Evolutionary conservation across 192 early-diverging fungal species (phyloP).

Genomic region (Coemansia sp.): DNA sequence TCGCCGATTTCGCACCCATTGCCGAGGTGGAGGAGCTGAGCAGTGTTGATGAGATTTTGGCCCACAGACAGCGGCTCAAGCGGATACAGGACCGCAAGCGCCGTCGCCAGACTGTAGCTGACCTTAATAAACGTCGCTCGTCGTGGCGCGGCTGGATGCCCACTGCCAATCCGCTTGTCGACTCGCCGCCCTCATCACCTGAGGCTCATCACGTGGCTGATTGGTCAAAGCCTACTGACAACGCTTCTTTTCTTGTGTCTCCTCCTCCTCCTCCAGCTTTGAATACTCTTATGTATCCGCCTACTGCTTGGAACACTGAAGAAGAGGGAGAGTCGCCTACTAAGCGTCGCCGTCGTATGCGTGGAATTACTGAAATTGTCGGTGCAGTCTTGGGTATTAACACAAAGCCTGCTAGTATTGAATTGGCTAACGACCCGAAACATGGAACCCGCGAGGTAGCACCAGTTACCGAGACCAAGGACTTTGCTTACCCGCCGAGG

Average conservation of each 20-base stretch:
- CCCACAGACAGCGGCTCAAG: slow-evolving; percentile 40
- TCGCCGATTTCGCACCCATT: background rate
- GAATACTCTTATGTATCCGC: slow-evolving; percentile 24
- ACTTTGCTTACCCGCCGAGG: slow-evolving; percentile 37
- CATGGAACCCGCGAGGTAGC: background rate
- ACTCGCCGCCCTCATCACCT: slow-evolving; percentile 29
- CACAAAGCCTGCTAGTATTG: background rate
- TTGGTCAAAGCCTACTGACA: background rate
- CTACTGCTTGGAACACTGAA: slow-evolving; percentile 15
- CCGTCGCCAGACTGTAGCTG: slow-evolving; percentile 43
- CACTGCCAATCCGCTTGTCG: slow-evolving; percentile 5
- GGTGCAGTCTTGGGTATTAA: background rate
- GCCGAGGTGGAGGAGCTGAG: background rate
- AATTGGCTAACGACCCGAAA: slow-evolving; percentile 2
- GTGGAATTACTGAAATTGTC: slow-evolving; percentile 7
- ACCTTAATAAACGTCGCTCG: slow-evolving; percentile 47
- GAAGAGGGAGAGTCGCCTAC: background rate
- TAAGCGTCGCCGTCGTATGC: slow-evolving; percentile 4
- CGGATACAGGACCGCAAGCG: slow-evolving; percentile 52
- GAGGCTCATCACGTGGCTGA: background rate
- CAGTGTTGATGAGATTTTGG: slow-evolving; percentile 19
- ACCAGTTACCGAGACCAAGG: background rate
- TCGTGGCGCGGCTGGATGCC: slow-evolving; percentile 56
- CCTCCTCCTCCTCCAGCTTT: too few relatives aligned
- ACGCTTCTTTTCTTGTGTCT: background rate